Evolutionary conservation across 139 green algal genomes (phyloP).

Genomic region (Parachlorella kessleri): DNA sequence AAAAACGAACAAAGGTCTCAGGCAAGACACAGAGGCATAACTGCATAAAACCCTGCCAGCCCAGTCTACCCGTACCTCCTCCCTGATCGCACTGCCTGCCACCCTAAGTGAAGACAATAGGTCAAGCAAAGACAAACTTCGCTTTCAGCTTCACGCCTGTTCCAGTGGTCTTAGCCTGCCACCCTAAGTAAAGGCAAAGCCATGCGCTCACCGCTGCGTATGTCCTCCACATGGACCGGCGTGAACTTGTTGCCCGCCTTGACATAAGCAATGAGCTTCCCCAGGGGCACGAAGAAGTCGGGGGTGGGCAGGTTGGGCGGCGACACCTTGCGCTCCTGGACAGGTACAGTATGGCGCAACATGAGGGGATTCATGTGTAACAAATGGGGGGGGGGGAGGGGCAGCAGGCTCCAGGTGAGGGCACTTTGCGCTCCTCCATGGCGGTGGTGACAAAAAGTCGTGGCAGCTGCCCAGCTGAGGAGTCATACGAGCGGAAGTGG

Average conservation of each 20-base stretch:
- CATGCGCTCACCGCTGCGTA: slow-evolving; percentile 3
- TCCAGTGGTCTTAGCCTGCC: not conserved
- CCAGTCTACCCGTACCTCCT: not conserved
- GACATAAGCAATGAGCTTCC: slow-evolving; percentile 22
- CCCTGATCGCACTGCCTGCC: not conserved
- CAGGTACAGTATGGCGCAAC: no score
- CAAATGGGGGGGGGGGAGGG: no score
- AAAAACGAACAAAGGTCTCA: not conserved
- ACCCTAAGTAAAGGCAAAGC: not conserved
- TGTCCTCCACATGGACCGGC: slow-evolving; percentile 23
- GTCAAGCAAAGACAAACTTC: no score
- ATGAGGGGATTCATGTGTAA: no score
- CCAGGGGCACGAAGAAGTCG: slow-evolving; percentile 40
- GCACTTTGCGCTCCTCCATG: no score
- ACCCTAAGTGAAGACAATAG: no score
- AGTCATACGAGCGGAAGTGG: no score
- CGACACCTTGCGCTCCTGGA: slow-evolving; percentile 45
- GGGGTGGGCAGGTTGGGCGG: slow-evolving; percentile 45
- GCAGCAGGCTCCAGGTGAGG: no score
- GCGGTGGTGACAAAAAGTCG: no score
- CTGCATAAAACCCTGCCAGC: not conserved
- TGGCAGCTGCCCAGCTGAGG: no score
- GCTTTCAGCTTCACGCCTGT: not conserved
- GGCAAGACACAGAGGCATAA: not conserved
- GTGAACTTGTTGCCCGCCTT: slow-evolving; percentile 24